Base-by-base conservation (phyloP, 192 early-diverging fungal genomes). In the Rhizophagus sp. region DNA sequence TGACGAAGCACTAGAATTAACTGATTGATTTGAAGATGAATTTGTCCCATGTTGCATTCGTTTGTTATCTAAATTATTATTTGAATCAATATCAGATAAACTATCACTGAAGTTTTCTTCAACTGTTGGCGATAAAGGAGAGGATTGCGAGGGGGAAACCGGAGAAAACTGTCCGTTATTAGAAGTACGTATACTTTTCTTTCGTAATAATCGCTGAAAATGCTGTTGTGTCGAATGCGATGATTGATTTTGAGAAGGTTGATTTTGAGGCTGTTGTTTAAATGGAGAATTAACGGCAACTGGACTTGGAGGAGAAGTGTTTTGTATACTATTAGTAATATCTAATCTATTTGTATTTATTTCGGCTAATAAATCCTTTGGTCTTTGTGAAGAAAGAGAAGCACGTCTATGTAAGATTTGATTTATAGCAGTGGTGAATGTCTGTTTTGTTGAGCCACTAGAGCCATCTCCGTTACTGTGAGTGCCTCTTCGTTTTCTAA, bases 1-100 rank as follows among this genome's bases (percentile, higher is more conserved):
- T 6, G 84, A 79, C 8, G 84, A 68, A n/a, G 78, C 82, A 6
- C 69, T 71, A 39, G 44, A 49, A 24, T 52, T 57, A 7, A 22
- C 19, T 22, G 52, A 17, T 22, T 19, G 6, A 52, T 17, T 52
- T 22, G 52, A 17, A 57, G 52, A 57, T 22, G 52, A 52, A 19
- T 52, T 57, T 57, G 17, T 22, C 17, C 19, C 52, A 57, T 57
- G 52, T 22, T 80, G 17, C 50, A 25, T 66, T 61, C 27, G 49
- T 27, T 33, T 62, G n/a, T 57, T 57, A 57, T 17, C 19, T 52
- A 15, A 19, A 52, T 52, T 52, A 52, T 27, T 76, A 52, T 47
- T 47, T 47, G 44, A 47, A 47, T 47, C 44, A 47, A 12, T 47
- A 47, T 47, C 44, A 12, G 11, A 12, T 12, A 12, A 47, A 47